phyloP scores from a whole-genome alignment of 495 filamentous ascomycete species.

The Articulospora tetracladia region DNA sequence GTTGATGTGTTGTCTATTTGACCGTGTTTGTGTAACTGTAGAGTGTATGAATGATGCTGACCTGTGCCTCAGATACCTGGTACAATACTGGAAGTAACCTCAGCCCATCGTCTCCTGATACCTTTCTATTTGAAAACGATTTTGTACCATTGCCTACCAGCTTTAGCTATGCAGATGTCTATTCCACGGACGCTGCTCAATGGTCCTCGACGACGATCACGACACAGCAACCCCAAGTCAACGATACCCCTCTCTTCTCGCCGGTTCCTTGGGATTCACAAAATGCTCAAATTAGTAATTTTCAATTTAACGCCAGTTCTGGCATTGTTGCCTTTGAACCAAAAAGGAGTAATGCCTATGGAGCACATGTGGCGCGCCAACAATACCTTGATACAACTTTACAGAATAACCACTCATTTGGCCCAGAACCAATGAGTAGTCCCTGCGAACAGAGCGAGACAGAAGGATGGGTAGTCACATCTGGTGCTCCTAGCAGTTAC shows the following conservation, averaged over 20 bases:
- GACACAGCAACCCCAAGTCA: neutral
- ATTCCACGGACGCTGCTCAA: neutral
- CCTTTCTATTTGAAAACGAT: slow-evolving; percentile 3
- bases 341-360: neutral
- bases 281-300: slow-evolving; percentile 3
- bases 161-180: neutral
- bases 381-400: slow-evolving; percentile 4
- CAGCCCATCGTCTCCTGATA: neutral
- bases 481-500: slow-evolving; percentile 6
- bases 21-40: too few species aligned
- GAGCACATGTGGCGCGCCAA: slow-evolving; percentile 5
- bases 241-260: neutral
- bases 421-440: slow-evolving; percentile 12
- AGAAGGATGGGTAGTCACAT: slow-evolving; percentile 11
- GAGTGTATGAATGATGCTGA: neutral
- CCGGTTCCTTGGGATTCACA: slow-evolving; percentile 16
- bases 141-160: neutral
- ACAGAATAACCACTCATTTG: neutral
- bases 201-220: neutral
- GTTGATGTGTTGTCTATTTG: neutral
- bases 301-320: slow-evolving; percentile 2
- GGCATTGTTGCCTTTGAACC: slow-evolving; percentile 13
- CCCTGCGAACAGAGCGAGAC: slow-evolving; percentile 11
- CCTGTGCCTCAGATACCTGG: neutral
- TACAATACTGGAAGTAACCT: neutral